phyloP scores from a whole-genome alignment of 768 basidiomycete genomes.

The Auricularia sp. region DNA sequence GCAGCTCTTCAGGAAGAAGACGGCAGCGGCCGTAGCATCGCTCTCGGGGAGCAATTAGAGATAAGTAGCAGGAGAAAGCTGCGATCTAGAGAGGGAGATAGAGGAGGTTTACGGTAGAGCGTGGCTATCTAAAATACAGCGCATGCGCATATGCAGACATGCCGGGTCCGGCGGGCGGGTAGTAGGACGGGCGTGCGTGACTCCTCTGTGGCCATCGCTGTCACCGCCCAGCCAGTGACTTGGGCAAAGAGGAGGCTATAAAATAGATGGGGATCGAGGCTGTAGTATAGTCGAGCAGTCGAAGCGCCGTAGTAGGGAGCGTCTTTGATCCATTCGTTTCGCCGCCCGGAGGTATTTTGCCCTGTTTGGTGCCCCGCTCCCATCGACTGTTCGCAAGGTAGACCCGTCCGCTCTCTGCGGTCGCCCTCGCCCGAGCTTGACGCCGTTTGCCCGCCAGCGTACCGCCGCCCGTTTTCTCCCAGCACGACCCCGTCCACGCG shows the following conservation, averaged over 20 bases:
- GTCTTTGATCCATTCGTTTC: background rate
- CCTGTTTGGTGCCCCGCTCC: background rate
- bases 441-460: background rate
- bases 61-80: no score
- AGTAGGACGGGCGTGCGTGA: no score
- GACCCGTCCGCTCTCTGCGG: background rate
- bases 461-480: background rate
- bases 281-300: background rate
- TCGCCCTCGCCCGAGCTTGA: background rate
- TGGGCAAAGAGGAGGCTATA: no score
- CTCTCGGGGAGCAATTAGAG: background rate
- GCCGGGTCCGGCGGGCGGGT: no score
- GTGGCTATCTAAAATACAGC: no score
- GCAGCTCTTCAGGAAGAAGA: slow-evolving; percentile 63
- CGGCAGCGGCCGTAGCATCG: slow-evolving; percentile 35
- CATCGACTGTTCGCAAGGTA: no score
- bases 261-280: background rate
- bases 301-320: background rate
- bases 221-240: no score
- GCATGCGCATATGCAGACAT: no score
- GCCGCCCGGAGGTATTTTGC: background rate
- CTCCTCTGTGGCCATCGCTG: no score
- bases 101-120: no score
- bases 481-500: background rate
- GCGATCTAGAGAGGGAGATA: no score